A percentile compares a stretch with the other conserved stretches of the same genome.
phyloP scores from a whole-genome alignment of 2,329 filamentous ascomycete species.

The Arthrobotrys iridis region DNA sequence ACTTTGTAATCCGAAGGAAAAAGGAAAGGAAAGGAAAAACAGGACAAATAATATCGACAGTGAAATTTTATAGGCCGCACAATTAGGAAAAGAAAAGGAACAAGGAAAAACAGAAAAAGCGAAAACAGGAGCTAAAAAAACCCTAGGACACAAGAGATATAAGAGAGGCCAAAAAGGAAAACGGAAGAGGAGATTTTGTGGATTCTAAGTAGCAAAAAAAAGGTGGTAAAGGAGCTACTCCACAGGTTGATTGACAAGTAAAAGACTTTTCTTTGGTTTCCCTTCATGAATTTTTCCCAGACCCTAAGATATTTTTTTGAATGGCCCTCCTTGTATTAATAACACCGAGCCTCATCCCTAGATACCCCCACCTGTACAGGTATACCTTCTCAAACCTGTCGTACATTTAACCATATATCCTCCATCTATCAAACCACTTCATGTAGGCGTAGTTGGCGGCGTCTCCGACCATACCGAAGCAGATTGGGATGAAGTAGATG shows the following conservation, averaged over 20 bases:
- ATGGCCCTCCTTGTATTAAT: neutral
- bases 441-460: conserved; percentile 88
- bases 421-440: conserved; percentile 92
- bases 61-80: conserved; percentile 42
- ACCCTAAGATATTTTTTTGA: conserved; percentile 13
- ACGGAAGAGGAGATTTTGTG: conserved; percentile 25
- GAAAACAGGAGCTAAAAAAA: neutral
- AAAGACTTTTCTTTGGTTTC: conserved; percentile 15
- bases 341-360: neutral
- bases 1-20: conserved; percentile 36
- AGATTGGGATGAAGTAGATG: conserved; percentile 89
- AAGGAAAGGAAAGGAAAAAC: conserved; percentile 17
- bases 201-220: neutral
- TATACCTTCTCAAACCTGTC: neutral
- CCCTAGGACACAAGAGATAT: conserved; percentile 14
- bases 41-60: conserved; percentile 48
- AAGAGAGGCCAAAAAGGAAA: neutral
- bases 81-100: conserved; percentile 28
- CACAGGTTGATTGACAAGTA: conserved; percentile 8
- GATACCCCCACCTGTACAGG: no score
- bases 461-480: conserved; percentile 91
- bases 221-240: neutral
- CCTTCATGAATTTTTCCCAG: conserved; percentile 8
- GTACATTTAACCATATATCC: conserved; percentile 72
- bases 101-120: neutral